Percentiles rank a stretch among this genome's conserved stretches.
These are phyloP conservation scores for Sextonia rubra DNA, from an alignment of 164 flowering plant genomes.

Conservation along the genomic window DNA sequence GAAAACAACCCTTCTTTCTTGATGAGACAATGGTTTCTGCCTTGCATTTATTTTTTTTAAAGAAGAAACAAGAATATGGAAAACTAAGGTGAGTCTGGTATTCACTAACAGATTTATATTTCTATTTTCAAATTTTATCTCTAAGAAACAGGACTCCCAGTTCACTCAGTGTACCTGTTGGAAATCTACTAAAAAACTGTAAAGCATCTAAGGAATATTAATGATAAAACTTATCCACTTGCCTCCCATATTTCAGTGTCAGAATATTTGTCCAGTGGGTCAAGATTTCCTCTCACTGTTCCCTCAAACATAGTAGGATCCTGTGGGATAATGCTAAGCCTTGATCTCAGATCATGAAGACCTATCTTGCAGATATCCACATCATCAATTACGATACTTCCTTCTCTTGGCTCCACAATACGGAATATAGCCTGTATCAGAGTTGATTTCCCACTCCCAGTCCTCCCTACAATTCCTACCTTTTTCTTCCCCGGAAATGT, in stretches of 20 bases:
- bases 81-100: too few species aligned
- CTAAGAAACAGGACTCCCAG: too few species aligned
- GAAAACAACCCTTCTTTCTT: too few species aligned
- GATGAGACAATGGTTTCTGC: too few species aligned
- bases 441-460: slow-evolving; percentile 41
- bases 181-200: background rate
- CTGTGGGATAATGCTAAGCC: slow-evolving; percentile 91
- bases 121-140: too few species aligned
- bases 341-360: slow-evolving; percentile 83
- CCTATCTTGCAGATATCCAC: slow-evolving; percentile 75
- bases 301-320: slow-evolving; percentile 94
- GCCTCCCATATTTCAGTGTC: slow-evolving; percentile 86
- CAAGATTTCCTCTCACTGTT: slow-evolving; percentile 84
- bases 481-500: slow-evolving; percentile 33
- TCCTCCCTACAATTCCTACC: slow-evolving; percentile 34
- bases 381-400: slow-evolving; percentile 69
- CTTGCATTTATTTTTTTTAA: too few species aligned
- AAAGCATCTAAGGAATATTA: background rate
- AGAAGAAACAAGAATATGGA: too few species aligned
- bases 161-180: background rate
- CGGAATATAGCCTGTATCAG: slow-evolving; percentile 64
- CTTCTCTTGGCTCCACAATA: slow-evolving; percentile 73
- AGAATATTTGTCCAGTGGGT: slow-evolving; percentile 61
- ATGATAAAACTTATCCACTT: slow-evolving; percentile 8
- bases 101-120: too few species aligned